These are phyloP conservation scores for Didymella exigua DNA, from an alignment of 2,329 filamentous ascomycete genomes.

Conservation along the genomic window DNA sequence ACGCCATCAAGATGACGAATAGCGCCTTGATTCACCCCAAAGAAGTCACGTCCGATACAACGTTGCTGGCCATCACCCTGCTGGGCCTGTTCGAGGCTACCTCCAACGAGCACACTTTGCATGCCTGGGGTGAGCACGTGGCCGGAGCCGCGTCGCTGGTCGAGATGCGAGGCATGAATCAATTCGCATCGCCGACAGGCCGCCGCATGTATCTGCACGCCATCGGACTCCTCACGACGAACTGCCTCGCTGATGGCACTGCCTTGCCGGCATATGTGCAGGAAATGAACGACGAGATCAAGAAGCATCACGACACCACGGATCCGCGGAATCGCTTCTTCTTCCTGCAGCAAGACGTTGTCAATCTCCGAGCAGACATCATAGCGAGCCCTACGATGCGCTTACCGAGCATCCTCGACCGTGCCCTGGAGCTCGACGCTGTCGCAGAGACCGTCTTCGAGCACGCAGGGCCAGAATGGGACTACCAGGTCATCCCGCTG, in stretches of 20 bases:
- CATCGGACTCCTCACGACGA: constrained; percentile 34
- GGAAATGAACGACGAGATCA: constrained; percentile 32
- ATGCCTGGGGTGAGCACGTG: constrained; percentile 46
- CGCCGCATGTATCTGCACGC: constrained; percentile 43
- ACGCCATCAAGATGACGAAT: constrained; percentile 43
- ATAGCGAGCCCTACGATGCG: constrained; percentile 20
- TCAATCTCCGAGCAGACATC: constrained; percentile 38
- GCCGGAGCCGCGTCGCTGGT: constrained; percentile 43
- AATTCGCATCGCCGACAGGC: constrained; percentile 38
- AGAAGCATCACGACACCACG: constrained; percentile 23
- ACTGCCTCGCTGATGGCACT: constrained; percentile 34
- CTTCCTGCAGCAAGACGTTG: constrained; percentile 35
- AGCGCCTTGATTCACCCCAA: constrained; percentile 33
- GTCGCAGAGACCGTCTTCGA: constrained; percentile 29
- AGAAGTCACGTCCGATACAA: constrained; percentile 40
- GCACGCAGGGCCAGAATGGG: constrained; percentile 27
- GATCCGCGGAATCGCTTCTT: constrained; percentile 39
- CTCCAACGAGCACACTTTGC: constrained; percentile 35
- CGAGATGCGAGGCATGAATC: constrained; percentile 36
- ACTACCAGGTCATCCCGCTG: constrained; percentile 24
- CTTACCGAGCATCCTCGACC: constrained; percentile 30
- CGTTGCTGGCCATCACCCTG: constrained; percentile 38
- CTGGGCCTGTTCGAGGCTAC: constrained; percentile 45
- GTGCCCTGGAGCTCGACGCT: constrained; percentile 34
- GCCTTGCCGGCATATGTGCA: constrained; percentile 33